These are phyloP conservation scores for Phytophthora pini DNA, from an alignment of 352 stramenopile genomes.

Conservation along the genomic window DNA sequence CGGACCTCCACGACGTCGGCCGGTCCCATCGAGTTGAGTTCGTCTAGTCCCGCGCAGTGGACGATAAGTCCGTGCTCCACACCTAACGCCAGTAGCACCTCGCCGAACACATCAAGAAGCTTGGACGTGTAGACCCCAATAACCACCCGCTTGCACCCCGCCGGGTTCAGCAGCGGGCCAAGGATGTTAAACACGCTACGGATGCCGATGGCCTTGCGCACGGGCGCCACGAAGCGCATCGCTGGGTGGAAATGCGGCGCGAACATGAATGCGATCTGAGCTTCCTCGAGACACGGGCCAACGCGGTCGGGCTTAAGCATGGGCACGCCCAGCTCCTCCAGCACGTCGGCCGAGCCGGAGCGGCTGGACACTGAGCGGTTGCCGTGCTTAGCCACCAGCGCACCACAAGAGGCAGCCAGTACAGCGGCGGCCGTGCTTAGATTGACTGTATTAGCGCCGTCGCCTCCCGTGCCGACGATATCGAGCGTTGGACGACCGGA, in stretches of 20 bases:
- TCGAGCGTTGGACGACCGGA: constrained; percentile 92
- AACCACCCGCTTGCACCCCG: constrained; percentile 94
- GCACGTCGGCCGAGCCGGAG: constrained; percentile 96
- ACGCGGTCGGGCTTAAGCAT: constrained; percentile 94
- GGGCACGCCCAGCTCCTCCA: constrained; percentile 96
- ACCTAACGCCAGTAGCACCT: constrained; percentile 89
- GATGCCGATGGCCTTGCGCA: constrained; percentile 96
- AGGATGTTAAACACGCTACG: constrained; percentile 99
- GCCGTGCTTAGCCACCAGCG: constrained; percentile 96
- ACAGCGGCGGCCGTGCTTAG: constrained; percentile 96
- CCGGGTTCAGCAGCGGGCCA: constrained; percentile 97
- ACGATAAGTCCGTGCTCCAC: constrained; percentile 98
- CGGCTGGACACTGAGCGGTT: constrained; percentile 96
- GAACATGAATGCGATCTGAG: constrained; percentile 98
- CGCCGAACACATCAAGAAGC: constrained; percentile 88
- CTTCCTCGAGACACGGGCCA: constrained; percentile 91
- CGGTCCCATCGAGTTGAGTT: constrained; percentile 96
- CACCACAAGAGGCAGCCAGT: constrained; percentile 94
- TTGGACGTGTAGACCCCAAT: constrained; percentile 98
- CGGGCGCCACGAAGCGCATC: constrained; percentile 95
- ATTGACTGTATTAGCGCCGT: constrained; percentile 99
- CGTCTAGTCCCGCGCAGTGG: constrained; percentile 98
- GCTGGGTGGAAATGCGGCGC: constrained; percentile 97
- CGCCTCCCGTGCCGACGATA: constrained; percentile 98
- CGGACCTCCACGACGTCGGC: constrained; percentile 87